Conservation (phyloP, 176 grass and related monocot species). For the Carex scoparia region DNA sequence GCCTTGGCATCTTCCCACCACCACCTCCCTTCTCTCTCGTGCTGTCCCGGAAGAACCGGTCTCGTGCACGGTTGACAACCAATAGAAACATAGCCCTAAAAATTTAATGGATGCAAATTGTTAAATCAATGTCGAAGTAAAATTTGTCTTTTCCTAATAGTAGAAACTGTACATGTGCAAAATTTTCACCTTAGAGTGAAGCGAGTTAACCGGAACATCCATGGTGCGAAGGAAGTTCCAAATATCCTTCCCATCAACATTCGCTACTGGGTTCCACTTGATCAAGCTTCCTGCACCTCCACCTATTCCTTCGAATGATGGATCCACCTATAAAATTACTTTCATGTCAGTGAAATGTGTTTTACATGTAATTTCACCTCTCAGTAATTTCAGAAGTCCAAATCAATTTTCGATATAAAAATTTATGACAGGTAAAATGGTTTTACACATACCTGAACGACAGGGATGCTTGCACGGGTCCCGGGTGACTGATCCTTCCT, state of each 20-base stretch:
- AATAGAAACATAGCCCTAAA: slow-evolving; percentile 86
- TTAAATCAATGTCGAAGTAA: neutral
- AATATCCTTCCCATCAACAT: slow-evolving; percentile 79
- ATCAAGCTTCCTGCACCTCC: slow-evolving; percentile 74
- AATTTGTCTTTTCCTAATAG: neutral
- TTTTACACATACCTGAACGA: slow-evolving; percentile 54
- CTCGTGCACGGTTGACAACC: slow-evolving; percentile 97
- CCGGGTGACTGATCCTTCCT: slow-evolving; percentile 92
- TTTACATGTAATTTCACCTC: neutral
- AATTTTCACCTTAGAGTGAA: slow-evolving; percentile 55
- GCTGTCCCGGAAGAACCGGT: slow-evolving; percentile 77
- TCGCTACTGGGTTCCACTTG: slow-evolving; percentile 94
- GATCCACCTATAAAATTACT: slow-evolving; percentile 54
- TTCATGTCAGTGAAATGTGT: neutral
- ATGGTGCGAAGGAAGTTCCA: slow-evolving; percentile 93
- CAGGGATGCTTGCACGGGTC: slow-evolving; percentile 72
- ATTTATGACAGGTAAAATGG: neutral
- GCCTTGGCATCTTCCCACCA: slow-evolving; percentile 98
- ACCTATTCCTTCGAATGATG: slow-evolving; percentile 63
- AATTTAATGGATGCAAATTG: neutral
- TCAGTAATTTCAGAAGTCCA: neutral
- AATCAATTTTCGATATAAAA: neutral
- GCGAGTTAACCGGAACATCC: slow-evolving; percentile 83
- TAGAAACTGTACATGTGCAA: neutral
- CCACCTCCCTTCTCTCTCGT: slow-evolving; percentile 94